Base-by-base conservation (phyloP, 1,139 yeast genomes). In the Kodamaea plutei region DNA sequence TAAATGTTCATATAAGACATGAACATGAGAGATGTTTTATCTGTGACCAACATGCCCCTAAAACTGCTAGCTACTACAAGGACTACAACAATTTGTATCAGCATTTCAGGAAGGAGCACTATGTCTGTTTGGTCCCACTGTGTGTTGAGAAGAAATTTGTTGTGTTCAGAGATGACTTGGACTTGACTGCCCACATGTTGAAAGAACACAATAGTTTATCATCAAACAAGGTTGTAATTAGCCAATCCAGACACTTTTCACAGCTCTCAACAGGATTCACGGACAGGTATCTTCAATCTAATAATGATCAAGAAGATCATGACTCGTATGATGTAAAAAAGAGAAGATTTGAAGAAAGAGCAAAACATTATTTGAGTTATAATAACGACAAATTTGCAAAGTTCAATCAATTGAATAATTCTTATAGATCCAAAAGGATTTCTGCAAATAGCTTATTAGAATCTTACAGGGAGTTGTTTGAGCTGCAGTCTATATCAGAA, bases 101-200 rank as follows among this genome's bases (percentile, higher is more conserved):
- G 10, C 99, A 91, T 61, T 91, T 91, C 58, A 68, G 65, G 39
- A 57, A 53, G 6, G 77, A 71, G 28, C 99, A 91, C 57, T 87
- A 66, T 54, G 78, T 80, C 9, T 91, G 99, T 57, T 68, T 72
- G 23, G 83, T 84, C n/a, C 84, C 76, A 27, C 50, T 73, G n/a
- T 91, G 99, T 58, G 60, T 89, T 30, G 97, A 89, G 35, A 78
- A 84, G 52, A 82, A 85, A 53, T 89, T 91, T 59, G 93, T 93
- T 20, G 98, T 91, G 1, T 91, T 91, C 51, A 73, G 81, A 18
- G 91, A 88, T 42, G 94, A 85, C 36, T 61, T 88, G 39, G 97
- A 88, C 47, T 64, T 91, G 31, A 81, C 85, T 30, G 93, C 94
- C 2, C 98, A 91, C 55, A 81, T 87, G 80, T 61, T 87, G 31